Evolutionary conservation across 2,329 filamentous ascomycete genomes (phyloP).

Genomic region (Colletotrichum trifolii): DNA sequence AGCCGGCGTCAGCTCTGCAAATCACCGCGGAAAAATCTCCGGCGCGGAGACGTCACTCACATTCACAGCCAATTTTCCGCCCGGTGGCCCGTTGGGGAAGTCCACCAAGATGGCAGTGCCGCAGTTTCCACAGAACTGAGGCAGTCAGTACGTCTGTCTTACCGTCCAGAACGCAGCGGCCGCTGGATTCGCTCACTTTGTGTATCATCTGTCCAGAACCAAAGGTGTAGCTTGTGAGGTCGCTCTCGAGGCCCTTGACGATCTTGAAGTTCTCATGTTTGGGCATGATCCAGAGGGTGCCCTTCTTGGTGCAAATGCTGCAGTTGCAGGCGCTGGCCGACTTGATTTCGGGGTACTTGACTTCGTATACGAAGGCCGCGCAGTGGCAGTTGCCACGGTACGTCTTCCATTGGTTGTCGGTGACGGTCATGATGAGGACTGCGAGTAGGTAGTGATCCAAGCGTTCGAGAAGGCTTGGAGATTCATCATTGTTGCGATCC

Average conservation of each 20-base stretch:
- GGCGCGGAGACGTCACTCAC: constrained; percentile 44
- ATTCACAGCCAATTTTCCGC: constrained; percentile 53
- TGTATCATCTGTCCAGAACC: constrained; percentile 51
- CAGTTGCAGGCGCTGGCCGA: constrained; percentile 71
- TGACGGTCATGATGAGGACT: constrained; percentile 1
- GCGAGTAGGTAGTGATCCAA: not conserved
- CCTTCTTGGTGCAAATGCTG: constrained; percentile 69
- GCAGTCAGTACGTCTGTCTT: constrained; percentile 8
- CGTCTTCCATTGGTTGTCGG: constrained; percentile 42
- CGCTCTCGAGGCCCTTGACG: constrained; percentile 56
- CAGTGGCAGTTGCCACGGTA: constrained; percentile 71
- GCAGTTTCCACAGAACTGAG: constrained; percentile 64
- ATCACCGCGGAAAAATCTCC: not conserved
- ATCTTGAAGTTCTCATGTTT: constrained; percentile 50
- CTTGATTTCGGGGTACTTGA: constrained; percentile 67
- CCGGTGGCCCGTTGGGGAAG: constrained; percentile 42
- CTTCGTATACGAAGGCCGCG: constrained; percentile 62
- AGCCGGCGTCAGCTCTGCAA: constrained; percentile 1
- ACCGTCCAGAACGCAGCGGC: not conserved
- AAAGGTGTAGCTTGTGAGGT: constrained; percentile 58
- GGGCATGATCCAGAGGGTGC: constrained; percentile 52
- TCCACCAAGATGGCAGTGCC: constrained; percentile 55
- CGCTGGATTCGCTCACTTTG: constrained; percentile 48
- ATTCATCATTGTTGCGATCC: too few relatives aligned
- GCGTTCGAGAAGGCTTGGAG: not conserved